Evolutionary conservation across 140 eudicot species (phyloP).

Genomic region (Cichorium intybus): DNA sequence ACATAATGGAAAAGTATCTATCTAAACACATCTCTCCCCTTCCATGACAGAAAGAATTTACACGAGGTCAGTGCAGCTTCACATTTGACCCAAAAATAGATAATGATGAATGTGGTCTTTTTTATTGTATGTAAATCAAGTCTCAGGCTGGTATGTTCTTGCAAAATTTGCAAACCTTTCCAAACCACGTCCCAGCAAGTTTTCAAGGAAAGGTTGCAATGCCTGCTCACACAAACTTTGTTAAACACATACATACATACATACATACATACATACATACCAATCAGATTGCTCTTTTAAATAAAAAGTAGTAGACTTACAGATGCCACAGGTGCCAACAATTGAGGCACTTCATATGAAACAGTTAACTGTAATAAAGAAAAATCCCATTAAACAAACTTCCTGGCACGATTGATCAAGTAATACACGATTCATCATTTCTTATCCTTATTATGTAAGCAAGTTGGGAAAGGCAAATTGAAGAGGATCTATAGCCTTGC

Average conservation of each 20-base stretch:
- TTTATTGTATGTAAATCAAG: constrained; percentile 2
- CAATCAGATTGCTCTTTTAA: too few species aligned
- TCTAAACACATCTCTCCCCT: too few species aligned
- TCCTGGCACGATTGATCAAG: not conserved
- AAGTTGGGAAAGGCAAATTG: too few species aligned
- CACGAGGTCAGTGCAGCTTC: not conserved
- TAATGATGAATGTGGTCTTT: constrained; percentile 1
- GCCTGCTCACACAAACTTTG: constrained; percentile 42
- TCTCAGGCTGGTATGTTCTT: constrained; percentile 39
- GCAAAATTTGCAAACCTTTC: constrained; percentile 81
- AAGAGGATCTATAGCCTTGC: constrained; percentile 1
- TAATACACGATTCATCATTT: not conserved
- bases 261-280: too few species aligned
- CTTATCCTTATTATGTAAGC: not conserved
- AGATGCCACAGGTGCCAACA: constrained; percentile 85
- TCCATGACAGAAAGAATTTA: not conserved
- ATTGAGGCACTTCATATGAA: constrained; percentile 89
- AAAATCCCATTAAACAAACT: not conserved
- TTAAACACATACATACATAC: too few species aligned
- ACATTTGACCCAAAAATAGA: not conserved
- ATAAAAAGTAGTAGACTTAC: too few species aligned
- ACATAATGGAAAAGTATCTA: not conserved
- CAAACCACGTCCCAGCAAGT: constrained; percentile 65
- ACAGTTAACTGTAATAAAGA: constrained; percentile 74
- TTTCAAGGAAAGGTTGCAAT: constrained; percentile 76